Evolutionary conservation across 441 rosid genomes (phyloP), one percentile per base, ranked within the genome.

Genomic region (Dalechampia spathulata): DNA sequence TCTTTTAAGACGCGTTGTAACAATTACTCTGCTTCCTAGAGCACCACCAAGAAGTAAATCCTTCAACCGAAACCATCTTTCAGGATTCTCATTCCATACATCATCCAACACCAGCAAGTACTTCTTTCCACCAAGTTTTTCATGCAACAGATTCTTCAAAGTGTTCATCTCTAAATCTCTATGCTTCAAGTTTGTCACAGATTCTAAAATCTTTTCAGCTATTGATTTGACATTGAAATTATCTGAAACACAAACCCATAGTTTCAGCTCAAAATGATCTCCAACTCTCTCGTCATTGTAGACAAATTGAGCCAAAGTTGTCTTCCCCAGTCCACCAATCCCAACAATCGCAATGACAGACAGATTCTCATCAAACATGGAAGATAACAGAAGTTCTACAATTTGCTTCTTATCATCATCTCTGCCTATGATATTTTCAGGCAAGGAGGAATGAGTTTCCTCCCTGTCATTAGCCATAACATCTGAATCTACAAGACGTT

Each of bases 261-360:
- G 0, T 14, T 13, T 36, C 30, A 52, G n/a, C 6, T 52, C 57
- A 37, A 52, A 52, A 16, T 53, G 44, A 0, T 11, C 1, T 0
- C 10, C 19, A 11, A 59, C 19, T 23, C 25, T 43, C 17, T 50
- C 8, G 25, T 69, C 41, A 14, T 55, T 44, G 34, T 9, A 64
- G 0, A 69, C 49, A 25, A 55, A 0, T 16, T 61, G 60, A 7
- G 58, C 60, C 2, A 70, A 52, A 3, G 61, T 22, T 0, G 67
- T 65, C 30, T 70, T 65, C 2, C 67, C 67, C 7, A 61, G 25
- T 0, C 79, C 72, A 10, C 64, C 68, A 1, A 62, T 20, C 10
- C 68, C 61, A 12, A 68, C 61, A n/a, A 58, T 47, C 0, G 72
- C 19, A 40, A 62, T 7, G 0, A 62, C 14, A 0, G 59, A 32